These are phyloP conservation scores for Microdochium trichocladiopsis DNA, from an alignment of 2,329 filamentous ascomycete genomes.

Conservation along the genomic window DNA sequence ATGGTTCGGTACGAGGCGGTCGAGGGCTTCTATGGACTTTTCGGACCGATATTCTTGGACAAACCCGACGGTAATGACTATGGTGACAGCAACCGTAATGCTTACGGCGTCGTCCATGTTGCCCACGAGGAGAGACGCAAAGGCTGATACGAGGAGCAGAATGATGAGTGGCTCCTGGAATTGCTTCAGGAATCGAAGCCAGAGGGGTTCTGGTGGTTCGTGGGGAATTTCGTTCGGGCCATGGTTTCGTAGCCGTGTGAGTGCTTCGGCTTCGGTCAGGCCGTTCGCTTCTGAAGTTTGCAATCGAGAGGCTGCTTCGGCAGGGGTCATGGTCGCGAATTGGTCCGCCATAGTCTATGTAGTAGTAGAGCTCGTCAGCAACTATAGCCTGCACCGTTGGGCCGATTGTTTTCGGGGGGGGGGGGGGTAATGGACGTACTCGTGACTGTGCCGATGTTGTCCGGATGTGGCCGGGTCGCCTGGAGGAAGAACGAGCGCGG, in stretches of 20 bases:
- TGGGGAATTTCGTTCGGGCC: slow-evolving; percentile 93
- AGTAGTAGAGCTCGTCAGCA: neutral
- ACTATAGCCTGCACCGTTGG: neutral
- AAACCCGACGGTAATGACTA: slow-evolving; percentile 93
- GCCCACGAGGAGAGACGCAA: slow-evolving; percentile 80
- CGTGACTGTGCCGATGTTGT: slow-evolving; percentile 49
- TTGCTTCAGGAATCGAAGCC: slow-evolving; percentile 91
- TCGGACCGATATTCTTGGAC: slow-evolving; percentile 97
- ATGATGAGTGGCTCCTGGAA: slow-evolving; percentile 95
- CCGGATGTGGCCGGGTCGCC: slow-evolving; percentile 28
- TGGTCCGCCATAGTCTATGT: slow-evolving; percentile 48
- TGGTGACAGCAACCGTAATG: slow-evolving; percentile 92
- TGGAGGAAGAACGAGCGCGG: neutral
- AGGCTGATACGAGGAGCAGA: slow-evolving; percentile 82
- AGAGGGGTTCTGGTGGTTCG: slow-evolving; percentile 87
- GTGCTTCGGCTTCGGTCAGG: slow-evolving; percentile 72
- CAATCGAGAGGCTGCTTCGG: slow-evolving; percentile 71
- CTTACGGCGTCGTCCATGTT: slow-evolving; percentile 94
- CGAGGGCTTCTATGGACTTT: slow-evolving; percentile 92
- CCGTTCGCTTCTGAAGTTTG: slow-evolving; percentile 79
- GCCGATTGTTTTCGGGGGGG: neutral
- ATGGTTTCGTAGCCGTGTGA: slow-evolving; percentile 70
- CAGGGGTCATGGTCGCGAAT: slow-evolving; percentile 61
- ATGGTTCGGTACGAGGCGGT: slow-evolving; percentile 87
- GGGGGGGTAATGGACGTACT: slow-evolving; percentile 27